phyloP scores from a whole-genome alignment of 1,139 yeast genomes.

The Yamadazyma dendronema region DNA sequence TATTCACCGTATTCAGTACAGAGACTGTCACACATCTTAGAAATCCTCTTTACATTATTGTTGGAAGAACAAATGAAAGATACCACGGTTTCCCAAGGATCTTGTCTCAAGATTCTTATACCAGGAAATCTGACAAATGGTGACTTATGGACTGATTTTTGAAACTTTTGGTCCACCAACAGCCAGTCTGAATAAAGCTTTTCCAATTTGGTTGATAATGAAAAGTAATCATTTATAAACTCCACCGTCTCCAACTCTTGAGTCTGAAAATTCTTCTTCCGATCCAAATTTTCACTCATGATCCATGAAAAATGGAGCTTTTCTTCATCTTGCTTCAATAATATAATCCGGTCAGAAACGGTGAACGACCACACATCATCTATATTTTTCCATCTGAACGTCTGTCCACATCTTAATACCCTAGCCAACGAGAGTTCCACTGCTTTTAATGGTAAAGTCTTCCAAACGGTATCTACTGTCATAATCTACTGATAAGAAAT shows the following conservation, averaged over 20 bases:
- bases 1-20: slow-evolving; percentile 70
- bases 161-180: slow-evolving; percentile 47
- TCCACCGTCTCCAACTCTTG: slow-evolving; percentile 32
- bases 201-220: slow-evolving; percentile 53
- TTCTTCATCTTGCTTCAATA: slow-evolving; percentile 48
- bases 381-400: slow-evolving; percentile 68
- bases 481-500: slow-evolving; percentile 9
- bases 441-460: slow-evolving; percentile 21
- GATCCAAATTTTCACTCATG: slow-evolving; percentile 15
- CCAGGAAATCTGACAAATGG: slow-evolving; percentile 57
- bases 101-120: slow-evolving; percentile 81
- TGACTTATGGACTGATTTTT: slow-evolving; percentile 25
- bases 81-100: slow-evolving; percentile 93
- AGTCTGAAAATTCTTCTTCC: slow-evolving; percentile 1
- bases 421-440: slow-evolving; percentile 60
- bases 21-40: slow-evolving; percentile 85
- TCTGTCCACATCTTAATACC: slow-evolving; percentile 87
- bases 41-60: slow-evolving; percentile 89
- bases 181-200: slow-evolving; percentile 65
- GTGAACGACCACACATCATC: slow-evolving; percentile 63
- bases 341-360: slow-evolving; percentile 44
- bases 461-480: slow-evolving; percentile 31
- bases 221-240: slow-evolving; percentile 67
- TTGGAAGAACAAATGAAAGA: slow-evolving; percentile 95
- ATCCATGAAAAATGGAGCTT: slow-evolving; percentile 31